Base-by-base conservation (phyloP, 805 yeast genomes). In the Wickerhamiella kazuoi region DNA sequence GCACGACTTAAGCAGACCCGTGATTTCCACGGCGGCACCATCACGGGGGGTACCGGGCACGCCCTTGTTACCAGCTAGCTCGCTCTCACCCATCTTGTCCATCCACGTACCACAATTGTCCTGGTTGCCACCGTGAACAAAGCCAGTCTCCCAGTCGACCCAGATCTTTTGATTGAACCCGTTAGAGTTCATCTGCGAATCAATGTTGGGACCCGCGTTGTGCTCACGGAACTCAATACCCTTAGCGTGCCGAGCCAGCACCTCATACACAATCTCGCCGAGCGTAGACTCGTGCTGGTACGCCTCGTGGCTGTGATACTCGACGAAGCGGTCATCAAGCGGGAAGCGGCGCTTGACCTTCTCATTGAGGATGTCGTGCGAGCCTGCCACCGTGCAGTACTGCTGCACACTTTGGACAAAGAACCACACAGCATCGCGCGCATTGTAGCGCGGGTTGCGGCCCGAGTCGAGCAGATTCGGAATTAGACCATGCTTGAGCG, bases 31-130 rank as follows among this genome's bases (percentile, higher is more conserved):
- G 2, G 93, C 95, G 1, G 96, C 94, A 29, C 98, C 98, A 59
- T 86, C 94, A 54, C 98, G 71, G 19, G 98, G 97, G 0, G 97
- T 87, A 2, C 97, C 98, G 1, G 98, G 98, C 28, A 72, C 64
- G n/a, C 98, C 98, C 49, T 77, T 79, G 43, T 74, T 76, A 1
- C 79, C 77, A 0, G 97, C 95, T 41, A 60, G 66, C 28, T 59
- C 74, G 52, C 94, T 80, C 61, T 90, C 97, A 20, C 98, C 98
- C 97, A 87, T 87, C 61, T 87, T 87, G 60, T 87, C 98, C 95
- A 86, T 87, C 98, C 98, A 87, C 0, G 98, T 90, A 18, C 98
- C 98, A 63, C 98, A 87, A 55, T 87, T 87, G 56, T 61, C 72
- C 57, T 80, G 94, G 36, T 81, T 80, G 2, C 98, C 97, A 35